These are phyloP conservation scores for Osmozyma mogii DNA, from an alignment of 805 yeast species.

Conservation along the genomic window DNA sequence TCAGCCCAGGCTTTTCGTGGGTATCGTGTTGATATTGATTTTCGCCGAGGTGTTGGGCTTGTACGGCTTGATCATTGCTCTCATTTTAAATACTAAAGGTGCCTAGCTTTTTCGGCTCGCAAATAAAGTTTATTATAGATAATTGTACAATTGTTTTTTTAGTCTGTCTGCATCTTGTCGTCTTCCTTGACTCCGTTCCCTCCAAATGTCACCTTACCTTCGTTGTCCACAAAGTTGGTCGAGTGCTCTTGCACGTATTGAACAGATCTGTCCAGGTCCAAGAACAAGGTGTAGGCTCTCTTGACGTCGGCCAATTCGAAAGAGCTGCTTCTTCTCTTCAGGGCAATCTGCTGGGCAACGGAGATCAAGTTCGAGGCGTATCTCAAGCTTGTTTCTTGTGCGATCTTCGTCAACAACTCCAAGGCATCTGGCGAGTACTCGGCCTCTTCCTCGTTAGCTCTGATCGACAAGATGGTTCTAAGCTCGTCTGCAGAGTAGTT, in stretches of 20 bases:
- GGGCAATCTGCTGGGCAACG: constrained; percentile 80
- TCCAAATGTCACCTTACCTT: constrained; percentile 62
- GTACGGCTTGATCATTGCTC: constrained; percentile 92
- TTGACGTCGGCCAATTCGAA: constrained; percentile 81
- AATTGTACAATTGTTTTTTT: constrained; percentile 1
- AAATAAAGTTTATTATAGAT: background rate
- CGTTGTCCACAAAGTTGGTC: constrained; percentile 66
- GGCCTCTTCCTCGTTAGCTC: constrained; percentile 93
- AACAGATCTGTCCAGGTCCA: constrained; percentile 86
- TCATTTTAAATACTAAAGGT: constrained; percentile 86
- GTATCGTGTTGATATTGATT: constrained; percentile 81
- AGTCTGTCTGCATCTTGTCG: constrained; percentile 34
- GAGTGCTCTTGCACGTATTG: constrained; percentile 68
- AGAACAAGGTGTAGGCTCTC: constrained; percentile 76
- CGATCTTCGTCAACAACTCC: constrained; percentile 81
- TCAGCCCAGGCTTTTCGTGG: constrained; percentile 83
- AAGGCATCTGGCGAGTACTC: constrained; percentile 76
- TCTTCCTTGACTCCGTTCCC: constrained; percentile 9
- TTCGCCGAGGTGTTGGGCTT: constrained; percentile 87
- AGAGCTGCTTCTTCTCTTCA: constrained; percentile 62
- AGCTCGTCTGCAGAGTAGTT: constrained; percentile 77
- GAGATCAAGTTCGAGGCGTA: constrained; percentile 88
- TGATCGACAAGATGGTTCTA: constrained; percentile 73
- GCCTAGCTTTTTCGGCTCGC: constrained; percentile 5
- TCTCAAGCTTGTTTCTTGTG: constrained; percentile 82